Evolutionary conservation across 306 rosid species (phyloP).

Genomic region (Ormosia semicastrata): DNA sequence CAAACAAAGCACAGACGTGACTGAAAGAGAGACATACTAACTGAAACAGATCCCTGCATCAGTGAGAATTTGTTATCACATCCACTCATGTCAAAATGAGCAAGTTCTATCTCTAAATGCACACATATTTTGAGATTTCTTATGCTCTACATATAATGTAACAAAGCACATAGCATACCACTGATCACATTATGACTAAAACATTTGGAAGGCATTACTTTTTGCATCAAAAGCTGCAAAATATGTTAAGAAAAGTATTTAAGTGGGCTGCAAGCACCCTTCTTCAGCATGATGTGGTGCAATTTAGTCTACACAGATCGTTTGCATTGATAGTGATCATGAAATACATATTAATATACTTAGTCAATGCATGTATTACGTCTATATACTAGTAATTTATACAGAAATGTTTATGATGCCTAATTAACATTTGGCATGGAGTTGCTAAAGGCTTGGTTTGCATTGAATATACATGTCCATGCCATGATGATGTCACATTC

Average conservation of each 20-base stretch:
- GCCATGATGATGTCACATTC: conserved; percentile 13
- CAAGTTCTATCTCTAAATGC: conserved; percentile 17
- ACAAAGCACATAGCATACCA: conserved; percentile 1
- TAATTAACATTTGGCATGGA: background rate
- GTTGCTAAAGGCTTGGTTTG: background rate
- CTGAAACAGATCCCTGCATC: conserved; percentile 93
- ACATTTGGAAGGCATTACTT: background rate
- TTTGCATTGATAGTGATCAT: background rate
- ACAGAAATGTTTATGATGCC: background rate
- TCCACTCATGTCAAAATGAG: conserved; percentile 15
- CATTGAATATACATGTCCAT: background rate
- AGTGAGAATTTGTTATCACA: conserved; percentile 26
- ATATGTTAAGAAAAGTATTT: background rate
- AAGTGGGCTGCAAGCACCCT: background rate
- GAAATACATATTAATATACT: background rate
- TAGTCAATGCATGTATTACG: background rate
- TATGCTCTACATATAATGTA: background rate
- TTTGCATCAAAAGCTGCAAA: background rate
- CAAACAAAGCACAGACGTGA: conserved; percentile 93
- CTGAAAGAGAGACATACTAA: conserved; percentile 90
- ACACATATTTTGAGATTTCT: background rate
- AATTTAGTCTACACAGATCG: background rate
- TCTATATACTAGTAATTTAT: background rate
- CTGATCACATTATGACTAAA: background rate
- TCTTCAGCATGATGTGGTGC: conserved; percentile 16